Base-by-base conservation (phyloP, 2,329 filamentous ascomycete genomes). In the Eutypa lata region DNA sequence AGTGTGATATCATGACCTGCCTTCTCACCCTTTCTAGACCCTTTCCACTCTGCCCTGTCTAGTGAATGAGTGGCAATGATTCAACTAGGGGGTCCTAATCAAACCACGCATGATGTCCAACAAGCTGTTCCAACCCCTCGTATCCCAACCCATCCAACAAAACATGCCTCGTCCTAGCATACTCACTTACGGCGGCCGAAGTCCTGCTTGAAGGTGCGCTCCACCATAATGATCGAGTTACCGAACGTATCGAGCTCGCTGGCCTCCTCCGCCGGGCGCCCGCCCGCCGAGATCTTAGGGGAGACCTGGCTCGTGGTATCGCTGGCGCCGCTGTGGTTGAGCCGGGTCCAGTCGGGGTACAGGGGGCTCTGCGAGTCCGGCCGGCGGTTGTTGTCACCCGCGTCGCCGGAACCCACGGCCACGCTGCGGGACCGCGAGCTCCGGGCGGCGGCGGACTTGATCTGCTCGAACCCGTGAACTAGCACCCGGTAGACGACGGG, bases 401-500 rank as follows among this genome's bases (percentile, higher is more conserved):
- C 35, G 6, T 38, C 16, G 13, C 35, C 6, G 35, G 13, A 7
- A 38, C 35, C 35, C 6, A 4, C 26, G 26, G 6, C 26, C 35
- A 18, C 4, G 35, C 48, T 57, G 2, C 40, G 37, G 10, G 48
- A 38, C 24, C 50, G 47, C 2, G 56, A 48, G 10, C 49, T 44
- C 22, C 33, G 54, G 4, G 55, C 37, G 13, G 55, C 37, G 13
- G 51, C 52, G 8, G 51, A 53, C 42, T 50, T 47, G 16, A 61
- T 47, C 14, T 49, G 50, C 21, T 61, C 87, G 60, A 83, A 14
- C 35, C 35, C 35, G 35, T 14, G 35, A 6, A 38, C 35, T 6
- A 38, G 6, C 6, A 38, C 35, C 78, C 38, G 22, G 44, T 65
- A 65, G 2, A 65, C 52, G 10, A 65, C 46, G 3, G 63, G 63